Base-by-base conservation (phyloP, 129 eudicot species). In the Chrysanthemum makinoi region DNA sequence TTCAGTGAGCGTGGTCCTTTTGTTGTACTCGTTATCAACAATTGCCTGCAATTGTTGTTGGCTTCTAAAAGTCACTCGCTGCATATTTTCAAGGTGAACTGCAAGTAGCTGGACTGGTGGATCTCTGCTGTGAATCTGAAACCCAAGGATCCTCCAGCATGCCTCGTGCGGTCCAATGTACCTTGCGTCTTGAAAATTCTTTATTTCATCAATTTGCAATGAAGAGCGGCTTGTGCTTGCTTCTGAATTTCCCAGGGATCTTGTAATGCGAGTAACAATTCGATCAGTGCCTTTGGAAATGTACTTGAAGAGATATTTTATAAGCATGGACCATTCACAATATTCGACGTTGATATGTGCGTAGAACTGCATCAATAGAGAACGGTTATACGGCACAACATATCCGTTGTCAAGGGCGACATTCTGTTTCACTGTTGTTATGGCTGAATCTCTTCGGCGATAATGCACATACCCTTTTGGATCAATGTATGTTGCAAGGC, bases 71-170 rank as follows among this genome's bases (percentile, higher is more conserved):
- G 24, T 15, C 0, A 82, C 16, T 1, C 15, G 15, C 12, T 82
- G 72, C 54, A 77, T 51, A 9, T 60, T 64, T 50, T 57, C 52
- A 1, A 72, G 6, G 54, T 82, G 86, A 24, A 66, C 28, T 0
- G 53, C 12, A 5, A 81, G 57, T 0, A 77, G 11, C 4, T 46
- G 66, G 0, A 81, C 72, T 0, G 72, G 4, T 0, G 75, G 72
- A 13, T 65, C 44, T 28, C 16, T 24, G 4, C 2, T 10, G 11
- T 62, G 66, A 7, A 62, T 62, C 2, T 5, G 18, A 8, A 62
- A 62, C 9, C 14, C 30, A 6, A 62, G 30, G 11, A 62, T 62
- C 14, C 47, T 26, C 30, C 30, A n/a, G 30, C 30, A 26, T 26
- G 30, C 30, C 3, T 26, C 30, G 3, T n/a, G 30, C 30, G 65